Conservation (phyloP, 371 early-diverging fungal genomes). For the Rhizomucor miehei region DNA sequence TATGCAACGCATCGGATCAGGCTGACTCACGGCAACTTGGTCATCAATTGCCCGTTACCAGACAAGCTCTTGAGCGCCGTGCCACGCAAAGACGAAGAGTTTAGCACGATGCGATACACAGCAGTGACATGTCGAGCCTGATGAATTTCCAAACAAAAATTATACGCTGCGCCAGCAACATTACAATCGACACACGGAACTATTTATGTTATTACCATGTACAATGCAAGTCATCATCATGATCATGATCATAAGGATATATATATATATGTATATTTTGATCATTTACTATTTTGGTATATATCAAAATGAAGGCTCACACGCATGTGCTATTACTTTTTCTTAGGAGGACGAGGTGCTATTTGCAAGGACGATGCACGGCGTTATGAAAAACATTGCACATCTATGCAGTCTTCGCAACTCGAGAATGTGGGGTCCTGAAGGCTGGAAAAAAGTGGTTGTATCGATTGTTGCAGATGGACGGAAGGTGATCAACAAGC, state of each 20-base stretch:
- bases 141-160: constrained; percentile 45
- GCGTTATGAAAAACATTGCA: constrained; percentile 78
- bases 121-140: constrained; percentile 66
- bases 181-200: constrained; percentile 51
- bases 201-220: constrained; percentile 73
- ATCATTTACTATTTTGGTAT: no score
- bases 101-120: constrained; percentile 69
- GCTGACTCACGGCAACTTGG: constrained; percentile 58
- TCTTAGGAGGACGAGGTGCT: constrained; percentile 61
- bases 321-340: no score
- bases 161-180: constrained; percentile 49
- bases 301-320: no score
- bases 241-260: no score
- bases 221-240: constrained; percentile 39
- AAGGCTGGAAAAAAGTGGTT: constrained; percentile 83
- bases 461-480: constrained; percentile 87
- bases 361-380: constrained; percentile 73
- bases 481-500: constrained; percentile 62
- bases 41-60: constrained; percentile 54
- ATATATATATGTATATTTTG: no score
- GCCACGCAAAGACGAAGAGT: constrained; percentile 52
- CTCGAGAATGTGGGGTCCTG: constrained; percentile 66
- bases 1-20: constrained; percentile 35
- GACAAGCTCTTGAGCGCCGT: constrained; percentile 37
- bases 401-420: constrained; percentile 66